Conservation (phyloP, 2,329 filamentous ascomycete species). For the Pyrenochaeta sp. region DNA sequence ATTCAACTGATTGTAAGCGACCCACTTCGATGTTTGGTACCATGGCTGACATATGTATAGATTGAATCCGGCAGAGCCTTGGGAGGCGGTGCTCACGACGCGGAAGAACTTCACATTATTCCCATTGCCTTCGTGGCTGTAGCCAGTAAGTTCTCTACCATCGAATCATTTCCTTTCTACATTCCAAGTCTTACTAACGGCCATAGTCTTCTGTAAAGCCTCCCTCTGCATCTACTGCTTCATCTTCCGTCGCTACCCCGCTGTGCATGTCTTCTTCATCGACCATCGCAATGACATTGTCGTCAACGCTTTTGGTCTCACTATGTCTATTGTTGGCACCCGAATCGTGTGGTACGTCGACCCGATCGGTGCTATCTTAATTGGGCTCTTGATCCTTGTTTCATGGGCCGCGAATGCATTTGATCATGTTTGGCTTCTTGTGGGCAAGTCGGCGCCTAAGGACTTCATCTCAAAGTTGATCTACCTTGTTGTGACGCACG, state of each 20-base stretch:
- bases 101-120: slow-evolving; percentile 60
- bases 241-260: slow-evolving; percentile 61
- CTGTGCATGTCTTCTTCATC: slow-evolving; percentile 66
- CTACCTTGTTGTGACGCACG: slow-evolving; percentile 65
- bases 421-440: slow-evolving; percentile 69
- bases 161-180: neutral
- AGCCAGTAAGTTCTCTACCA: slow-evolving; percentile 56
- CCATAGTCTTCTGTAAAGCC: slow-evolving; percentile 60
- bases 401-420: slow-evolving; percentile 69
- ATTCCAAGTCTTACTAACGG: slow-evolving; percentile 5
- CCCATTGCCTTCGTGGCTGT: slow-evolving; percentile 64
- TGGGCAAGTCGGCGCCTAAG: slow-evolving; percentile 67
- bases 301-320: slow-evolving; percentile 64
- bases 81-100: slow-evolving; percentile 54
- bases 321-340: slow-evolving; percentile 65
- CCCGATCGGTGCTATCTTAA: slow-evolving; percentile 67
- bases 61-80: slow-evolving; percentile 66
- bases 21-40: slow-evolving; percentile 1
- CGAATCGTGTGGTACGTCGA: slow-evolving; percentile 67
- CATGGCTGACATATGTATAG: slow-evolving; percentile 41
- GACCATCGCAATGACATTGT: slow-evolving; percentile 67
- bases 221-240: slow-evolving; percentile 65
- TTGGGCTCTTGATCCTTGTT: slow-evolving; percentile 67
- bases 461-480: slow-evolving; percentile 66
- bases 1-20: slow-evolving; percentile 65